Evolutionary conservation across 2,329 filamentous ascomycete genomes (phyloP), one percentile per base, ranked within the genome.

Genomic region (Chaetomium globosum): DNA sequence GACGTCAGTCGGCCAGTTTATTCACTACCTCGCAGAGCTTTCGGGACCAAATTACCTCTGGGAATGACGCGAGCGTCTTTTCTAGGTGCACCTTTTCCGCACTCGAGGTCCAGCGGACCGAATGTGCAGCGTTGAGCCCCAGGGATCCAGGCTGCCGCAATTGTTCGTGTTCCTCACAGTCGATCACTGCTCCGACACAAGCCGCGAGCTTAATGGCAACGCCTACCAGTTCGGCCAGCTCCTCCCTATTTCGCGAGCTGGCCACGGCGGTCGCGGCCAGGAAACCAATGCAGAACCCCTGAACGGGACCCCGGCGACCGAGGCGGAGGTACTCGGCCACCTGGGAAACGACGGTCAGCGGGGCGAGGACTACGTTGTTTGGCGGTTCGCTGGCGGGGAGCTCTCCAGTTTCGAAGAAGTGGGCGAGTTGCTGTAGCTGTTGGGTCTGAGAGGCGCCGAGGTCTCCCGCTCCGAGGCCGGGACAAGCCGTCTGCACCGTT

Each of bases 241-340:
- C 26, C 4, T 9, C 52, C 52, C 10, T 19, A 10, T n/a, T 31
- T 1, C n/a, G n/a, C 52, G 52, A 19, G 26, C 26, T 4, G 8
- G 52, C 10, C 26, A 54, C 26, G 13, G 52, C 52, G 13, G 52
- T 21, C 13, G 52, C 52, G 1, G 28, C 8, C 4, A 54, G 52
- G 26, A 54, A 54, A 3, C 52, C 52, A 16, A 54, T n/a, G 26
- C 52, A 54, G 26, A 54, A 33, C 26, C 52, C 52, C 28, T 54
- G 52, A 13, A 54, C 52, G 28, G 10, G 21, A 2, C 13, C 28
- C 23, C 23, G 23, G 49, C 49, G 23, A 4, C 49, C 28, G 16
- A 10, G 49, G 28, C 21, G 49, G n/a, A 52, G n/a, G 49, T 26
- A 28, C n/a, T 54, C 52, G 26, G 30, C 12, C 5, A 54, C 13